A percentile compares a stretch with the other conserved stretches of the same genome.
Conservation (phyloP, 768 basidiomycete species). For the Lactarius sanguifluus region DNA sequence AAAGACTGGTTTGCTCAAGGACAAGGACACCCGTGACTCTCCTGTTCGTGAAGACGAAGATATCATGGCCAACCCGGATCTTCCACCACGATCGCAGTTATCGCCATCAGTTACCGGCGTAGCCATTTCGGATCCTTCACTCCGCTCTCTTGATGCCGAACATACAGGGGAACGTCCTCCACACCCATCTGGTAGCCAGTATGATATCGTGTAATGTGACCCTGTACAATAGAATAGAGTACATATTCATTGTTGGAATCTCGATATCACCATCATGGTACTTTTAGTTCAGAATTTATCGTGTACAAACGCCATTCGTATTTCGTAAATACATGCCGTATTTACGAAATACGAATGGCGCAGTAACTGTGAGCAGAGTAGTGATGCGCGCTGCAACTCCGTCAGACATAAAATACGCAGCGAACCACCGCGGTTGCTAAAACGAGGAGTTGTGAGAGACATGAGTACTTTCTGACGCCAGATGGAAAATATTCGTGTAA, state of each 20-base stretch:
- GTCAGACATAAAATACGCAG: too few relatives aligned
- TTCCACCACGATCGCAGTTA: background rate
- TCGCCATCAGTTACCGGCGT: background rate
- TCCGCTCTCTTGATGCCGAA: background rate
- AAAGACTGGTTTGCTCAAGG: background rate
- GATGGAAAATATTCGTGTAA: too few relatives aligned
- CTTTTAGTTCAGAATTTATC: background rate
- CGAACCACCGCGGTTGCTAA: too few relatives aligned
- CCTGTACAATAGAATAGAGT: background rate
- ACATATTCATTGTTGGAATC: background rate
- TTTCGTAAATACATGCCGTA: too few relatives aligned
- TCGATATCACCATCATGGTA: background rate
- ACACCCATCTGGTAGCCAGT: background rate
- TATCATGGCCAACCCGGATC: background rate
- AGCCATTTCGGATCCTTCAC: background rate
- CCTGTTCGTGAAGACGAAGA: background rate
- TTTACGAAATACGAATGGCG: too few relatives aligned
- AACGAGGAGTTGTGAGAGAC: too few relatives aligned
- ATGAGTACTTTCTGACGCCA: too few relatives aligned
- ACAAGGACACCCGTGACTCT: background rate
- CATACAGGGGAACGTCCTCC: background rate
- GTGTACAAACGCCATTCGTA: too few relatives aligned
- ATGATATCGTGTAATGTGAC: background rate
- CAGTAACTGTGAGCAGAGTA: too few relatives aligned
- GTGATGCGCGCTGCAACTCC: too few relatives aligned